Evolutionary conservation across 2,329 filamentous ascomycete genomes (phyloP).

Genomic region (Boeremia exigua): DNA sequence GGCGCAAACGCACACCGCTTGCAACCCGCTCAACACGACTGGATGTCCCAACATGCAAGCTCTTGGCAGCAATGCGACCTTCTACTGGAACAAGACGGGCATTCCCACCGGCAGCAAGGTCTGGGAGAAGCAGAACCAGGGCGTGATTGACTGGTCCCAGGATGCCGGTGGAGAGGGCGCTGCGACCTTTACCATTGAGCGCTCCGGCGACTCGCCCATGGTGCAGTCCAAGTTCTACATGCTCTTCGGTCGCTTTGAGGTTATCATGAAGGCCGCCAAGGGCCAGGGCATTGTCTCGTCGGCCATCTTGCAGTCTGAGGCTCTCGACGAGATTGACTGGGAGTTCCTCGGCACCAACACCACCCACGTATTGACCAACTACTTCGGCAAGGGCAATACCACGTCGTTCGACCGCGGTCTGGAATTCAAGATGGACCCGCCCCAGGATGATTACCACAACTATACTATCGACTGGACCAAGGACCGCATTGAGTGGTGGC

Average conservation of each 20-base stretch:
- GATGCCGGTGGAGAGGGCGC: slow-evolving; percentile 57
- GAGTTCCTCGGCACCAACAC: slow-evolving; percentile 51
- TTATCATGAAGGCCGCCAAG: slow-evolving; percentile 55
- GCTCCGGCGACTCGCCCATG: slow-evolving; percentile 77
- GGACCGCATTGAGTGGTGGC: slow-evolving; percentile 67
- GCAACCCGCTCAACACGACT: slow-evolving; percentile 74
- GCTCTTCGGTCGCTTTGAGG: slow-evolving; percentile 60
- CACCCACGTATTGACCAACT: slow-evolving; percentile 57
- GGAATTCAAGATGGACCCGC: slow-evolving; percentile 38
- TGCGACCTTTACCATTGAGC: slow-evolving; percentile 71
- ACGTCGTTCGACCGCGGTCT: slow-evolving; percentile 57
- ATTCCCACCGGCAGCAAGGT: slow-evolving; percentile 45
- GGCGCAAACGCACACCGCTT: slow-evolving; percentile 78
- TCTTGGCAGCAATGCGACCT: slow-evolving; percentile 64
- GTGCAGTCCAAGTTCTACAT: slow-evolving; percentile 68
- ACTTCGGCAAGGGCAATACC: slow-evolving; percentile 62
- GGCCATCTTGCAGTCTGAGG: slow-evolving; percentile 59
- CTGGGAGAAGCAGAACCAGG: slow-evolving; percentile 71
- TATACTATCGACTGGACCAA: slow-evolving; percentile 69
- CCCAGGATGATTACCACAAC: slow-evolving; percentile 48
- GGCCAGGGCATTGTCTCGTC: slow-evolving; percentile 59
- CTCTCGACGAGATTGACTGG: slow-evolving; percentile 63
- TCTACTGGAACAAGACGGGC: slow-evolving; percentile 61
- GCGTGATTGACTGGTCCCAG: slow-evolving; percentile 66
- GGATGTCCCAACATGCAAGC: slow-evolving; percentile 74